A percentile compares a stretch with the other conserved stretches of the same genome.
phyloP scores from a whole-genome alignment of 2,329 filamentous ascomycete genomes.

The Aspergillus transmontanensis region DNA sequence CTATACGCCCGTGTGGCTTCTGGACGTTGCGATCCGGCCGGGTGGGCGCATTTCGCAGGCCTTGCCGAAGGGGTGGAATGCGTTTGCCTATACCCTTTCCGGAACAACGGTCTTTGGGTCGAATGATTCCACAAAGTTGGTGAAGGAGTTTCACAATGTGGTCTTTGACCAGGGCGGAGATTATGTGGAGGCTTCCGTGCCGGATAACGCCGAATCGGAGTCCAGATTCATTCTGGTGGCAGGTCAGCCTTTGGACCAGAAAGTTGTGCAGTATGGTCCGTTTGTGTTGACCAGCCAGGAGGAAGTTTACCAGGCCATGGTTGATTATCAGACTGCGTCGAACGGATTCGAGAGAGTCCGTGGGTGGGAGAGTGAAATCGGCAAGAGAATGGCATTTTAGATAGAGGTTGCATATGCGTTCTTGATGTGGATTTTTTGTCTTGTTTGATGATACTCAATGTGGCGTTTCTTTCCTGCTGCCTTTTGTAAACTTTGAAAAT shows the following conservation, averaged over 20 bases:
- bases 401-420: not conserved
- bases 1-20: conserved; percentile 95
- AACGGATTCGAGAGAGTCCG: conserved; percentile 81
- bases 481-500: not conserved
- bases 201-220: conserved; percentile 62
- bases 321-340: conserved; percentile 70
- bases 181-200: conserved; percentile 70
- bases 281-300: conserved; percentile 76
- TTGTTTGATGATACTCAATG: conserved; percentile 14
- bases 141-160: conserved; percentile 76
- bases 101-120: conserved; percentile 68
- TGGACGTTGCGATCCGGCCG: conserved; percentile 79
- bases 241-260: conserved; percentile 77
- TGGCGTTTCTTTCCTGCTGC: conserved; percentile 8
- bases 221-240: conserved; percentile 67
- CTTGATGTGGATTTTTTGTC: not conserved
- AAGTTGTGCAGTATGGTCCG: conserved; percentile 80
- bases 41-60: conserved; percentile 76
- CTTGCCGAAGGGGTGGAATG: conserved; percentile 81
- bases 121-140: conserved; percentile 34
- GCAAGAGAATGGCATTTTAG: conserved; percentile 65
- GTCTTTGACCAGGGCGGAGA: conserved; percentile 84
- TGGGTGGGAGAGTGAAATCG: conserved; percentile 84
- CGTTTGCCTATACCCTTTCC: conserved; percentile 83
- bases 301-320: conserved; percentile 74